phyloP scores from a whole-genome alignment of 768 basidiomycete species.

The Psilocybe subaeruginosa region DNA sequence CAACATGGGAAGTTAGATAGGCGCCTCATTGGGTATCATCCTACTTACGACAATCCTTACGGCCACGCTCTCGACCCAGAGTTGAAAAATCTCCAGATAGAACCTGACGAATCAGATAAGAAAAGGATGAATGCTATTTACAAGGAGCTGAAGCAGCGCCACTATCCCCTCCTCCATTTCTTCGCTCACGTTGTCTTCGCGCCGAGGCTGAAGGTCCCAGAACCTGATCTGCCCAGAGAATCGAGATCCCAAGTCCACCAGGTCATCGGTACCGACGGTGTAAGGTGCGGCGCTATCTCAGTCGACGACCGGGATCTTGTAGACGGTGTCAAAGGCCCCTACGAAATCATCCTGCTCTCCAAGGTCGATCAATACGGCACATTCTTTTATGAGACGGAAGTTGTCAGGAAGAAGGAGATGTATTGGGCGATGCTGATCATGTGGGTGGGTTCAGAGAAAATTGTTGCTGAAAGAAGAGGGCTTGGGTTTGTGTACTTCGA shows the following conservation, averaged over 20 bases:
- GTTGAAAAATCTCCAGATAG: not conserved
- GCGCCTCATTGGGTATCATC: not conserved
- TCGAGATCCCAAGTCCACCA: not conserved
- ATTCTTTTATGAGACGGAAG: not conserved
- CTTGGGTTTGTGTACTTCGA: not conserved
- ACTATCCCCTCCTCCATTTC: not conserved
- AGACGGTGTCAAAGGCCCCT: not conserved
- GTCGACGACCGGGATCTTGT: not conserved
- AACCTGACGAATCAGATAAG: not conserved
- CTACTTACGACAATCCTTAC: not conserved
- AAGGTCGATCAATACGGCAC: not conserved
- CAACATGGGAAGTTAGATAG: not conserved
- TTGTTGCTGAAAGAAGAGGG: not conserved
- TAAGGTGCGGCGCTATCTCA: not conserved
- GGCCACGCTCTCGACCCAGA: not conserved
- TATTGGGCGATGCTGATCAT: slow-evolving; percentile 1
- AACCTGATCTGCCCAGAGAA: not conserved
- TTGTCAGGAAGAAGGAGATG: not conserved
- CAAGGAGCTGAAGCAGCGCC: not conserved
- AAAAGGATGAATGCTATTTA: not conserved
- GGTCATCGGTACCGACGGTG: not conserved
- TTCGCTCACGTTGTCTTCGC: not conserved
- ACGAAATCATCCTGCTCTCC: not conserved
- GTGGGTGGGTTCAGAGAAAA: not conserved
- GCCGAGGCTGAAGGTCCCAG: not conserved